Conservation (phyloP, 345 rosid species). For the Pistacia atlantica region DNA sequence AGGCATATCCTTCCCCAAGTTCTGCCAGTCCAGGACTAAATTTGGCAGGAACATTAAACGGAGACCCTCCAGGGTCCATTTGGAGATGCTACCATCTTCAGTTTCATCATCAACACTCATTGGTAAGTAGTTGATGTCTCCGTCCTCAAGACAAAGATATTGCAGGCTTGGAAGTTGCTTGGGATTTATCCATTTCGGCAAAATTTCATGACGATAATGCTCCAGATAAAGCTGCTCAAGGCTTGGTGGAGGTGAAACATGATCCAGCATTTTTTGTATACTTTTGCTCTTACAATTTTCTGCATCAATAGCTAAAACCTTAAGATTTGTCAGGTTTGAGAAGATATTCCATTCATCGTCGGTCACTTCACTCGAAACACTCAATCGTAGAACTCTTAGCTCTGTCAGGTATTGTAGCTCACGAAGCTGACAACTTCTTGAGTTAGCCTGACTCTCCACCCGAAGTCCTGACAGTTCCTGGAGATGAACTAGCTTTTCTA, state of each 20-base stretch:
- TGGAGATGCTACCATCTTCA: neutral
- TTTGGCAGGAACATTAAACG: constrained; percentile 25
- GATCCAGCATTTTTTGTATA: constrained; percentile 15
- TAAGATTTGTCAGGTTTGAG: constrained; percentile 20
- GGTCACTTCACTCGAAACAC: constrained; percentile 21
- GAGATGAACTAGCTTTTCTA: constrained; percentile 26
- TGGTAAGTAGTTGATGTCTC: constrained; percentile 8
- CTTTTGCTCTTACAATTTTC: constrained; percentile 22
- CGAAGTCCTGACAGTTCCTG: constrained; percentile 36
- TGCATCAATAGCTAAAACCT: constrained; percentile 29
- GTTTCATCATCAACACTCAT: neutral
- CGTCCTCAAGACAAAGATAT: constrained; percentile 35
- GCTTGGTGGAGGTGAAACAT: constrained; percentile 22
- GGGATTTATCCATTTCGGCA: constrained; percentile 34
- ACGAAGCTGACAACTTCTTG: constrained; percentile 6
- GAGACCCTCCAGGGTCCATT: constrained; percentile 34
- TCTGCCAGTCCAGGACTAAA: constrained; percentile 24
- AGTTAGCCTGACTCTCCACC: constrained; percentile 11
- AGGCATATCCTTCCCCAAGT: constrained; percentile 31
- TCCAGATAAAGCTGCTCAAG: constrained; percentile 36
- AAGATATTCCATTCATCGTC: constrained; percentile 25
- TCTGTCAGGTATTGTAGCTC: constrained; percentile 21
- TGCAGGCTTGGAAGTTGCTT: constrained; percentile 14
- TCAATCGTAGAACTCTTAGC: constrained; percentile 33
- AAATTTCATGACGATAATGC: constrained; percentile 22